Evolutionary conservation across 2,329 filamentous ascomycete genomes (phyloP), one percentile per base, ranked within the genome.

Genomic region (Colletotrichum lupini): DNA sequence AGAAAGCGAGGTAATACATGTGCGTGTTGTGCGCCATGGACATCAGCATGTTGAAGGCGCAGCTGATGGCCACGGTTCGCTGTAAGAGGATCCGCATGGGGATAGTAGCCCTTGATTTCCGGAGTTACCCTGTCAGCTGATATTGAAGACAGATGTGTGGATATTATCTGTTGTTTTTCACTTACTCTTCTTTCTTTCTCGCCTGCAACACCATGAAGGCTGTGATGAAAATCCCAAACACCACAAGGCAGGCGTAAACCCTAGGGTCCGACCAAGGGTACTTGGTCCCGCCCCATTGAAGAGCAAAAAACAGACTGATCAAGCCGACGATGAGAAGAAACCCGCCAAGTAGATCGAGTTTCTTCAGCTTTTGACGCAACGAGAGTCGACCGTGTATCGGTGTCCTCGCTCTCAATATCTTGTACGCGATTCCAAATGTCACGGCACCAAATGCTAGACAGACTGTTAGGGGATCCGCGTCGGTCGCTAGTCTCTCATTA

Each of bases 1-100:
- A 60, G 3, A 60, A 60, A 4, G 58, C 32, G 7, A 60, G 35
- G 5, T 42, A 60, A 16, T 42, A 60, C 32, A 42, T 60, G 14
- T 60, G 58, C 3, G 58, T 28, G 14, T 42, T 60, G 8, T 42
- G 32, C 5, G 58, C 58, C 58, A 26, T 42, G 11, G 58, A 60
- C 22, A 42, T 42, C 2, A 42, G 32, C 58, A 60, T 60, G 22
- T 60, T 42, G 58, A 60, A 42, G 32, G 22, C 19, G 58, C 58
- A 42, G 58, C 32, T 42, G 35, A 60, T 60, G 57, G 57, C 57
- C 35, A 60, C 58, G n/a, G 58, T 60, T n/a, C 35, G 58, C 22
- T 60, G 58, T 7, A 22, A 42, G 7, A 60, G 22, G 35, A 60
- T 26, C 32, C 58, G 35, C 12, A 26, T 19, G 12, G 58, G 58